Percentiles rank a stretch among this genome's conserved stretches.
Conservation (phyloP, 73 alveolate species). For the Uronychia binucleata region DNA sequence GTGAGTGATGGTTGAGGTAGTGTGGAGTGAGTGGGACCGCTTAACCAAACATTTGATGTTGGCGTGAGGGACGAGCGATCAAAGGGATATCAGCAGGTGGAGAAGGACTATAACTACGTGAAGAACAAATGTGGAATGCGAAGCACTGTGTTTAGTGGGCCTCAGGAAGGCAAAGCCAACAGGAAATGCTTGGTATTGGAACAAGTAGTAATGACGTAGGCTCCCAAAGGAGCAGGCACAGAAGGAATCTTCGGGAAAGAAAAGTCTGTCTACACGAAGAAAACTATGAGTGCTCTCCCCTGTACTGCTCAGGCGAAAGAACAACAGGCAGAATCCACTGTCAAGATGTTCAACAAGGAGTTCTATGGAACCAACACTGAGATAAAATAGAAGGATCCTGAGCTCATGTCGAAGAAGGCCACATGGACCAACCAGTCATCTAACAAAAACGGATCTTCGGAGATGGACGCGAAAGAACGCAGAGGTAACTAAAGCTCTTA, state of each 20-base stretch:
- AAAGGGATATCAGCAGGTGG: no score
- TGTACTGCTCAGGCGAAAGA: not conserved
- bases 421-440: slow-evolving; percentile 24
- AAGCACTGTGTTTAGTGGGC: slow-evolving; percentile 39
- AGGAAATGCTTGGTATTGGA: slow-evolving; percentile 34
- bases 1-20: not conserved
- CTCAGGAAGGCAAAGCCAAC: not conserved
- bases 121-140: slow-evolving; percentile 14
- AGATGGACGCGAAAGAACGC: slow-evolving; percentile 4
- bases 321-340: slow-evolving; percentile 17
- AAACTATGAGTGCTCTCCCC: not conserved
- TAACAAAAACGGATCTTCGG: not conserved
- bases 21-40: slow-evolving; percentile 3
- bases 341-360: slow-evolving; percentile 21
- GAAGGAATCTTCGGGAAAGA: slow-evolving; percentile 32
- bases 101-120: slow-evolving; percentile 2
- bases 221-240: slow-evolving; percentile 18
- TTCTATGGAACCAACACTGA: slow-evolving; percentile 2
- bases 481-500: not conserved
- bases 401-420: slow-evolving; percentile 31
- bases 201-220: not conserved
- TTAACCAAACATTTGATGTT: no score
- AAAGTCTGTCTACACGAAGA: slow-evolving; percentile 15
- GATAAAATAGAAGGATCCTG: slow-evolving; percentile 20
- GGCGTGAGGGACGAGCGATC: no score